These are phyloP conservation scores for Diplogelasinospora grovesii DNA, from an alignment of 495 filamentous ascomycete genomes.

Conservation along the genomic window DNA sequence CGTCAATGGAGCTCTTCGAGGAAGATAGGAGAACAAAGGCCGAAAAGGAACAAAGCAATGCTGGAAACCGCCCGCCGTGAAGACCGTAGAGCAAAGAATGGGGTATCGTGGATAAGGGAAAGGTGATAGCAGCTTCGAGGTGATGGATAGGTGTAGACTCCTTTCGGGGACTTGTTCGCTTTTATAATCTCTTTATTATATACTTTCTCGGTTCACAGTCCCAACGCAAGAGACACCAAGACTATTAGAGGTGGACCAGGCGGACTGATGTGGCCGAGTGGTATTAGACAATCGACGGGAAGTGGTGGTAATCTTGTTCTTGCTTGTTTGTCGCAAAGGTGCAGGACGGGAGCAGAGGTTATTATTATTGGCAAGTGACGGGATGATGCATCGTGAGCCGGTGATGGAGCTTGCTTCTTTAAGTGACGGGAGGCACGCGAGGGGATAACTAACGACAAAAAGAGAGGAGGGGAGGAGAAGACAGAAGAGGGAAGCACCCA, in stretches of 20 bases:
- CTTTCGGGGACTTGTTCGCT: too few relatives aligned
- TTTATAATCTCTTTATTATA: too few relatives aligned
- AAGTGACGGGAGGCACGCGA: background rate
- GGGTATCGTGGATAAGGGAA: too few relatives aligned
- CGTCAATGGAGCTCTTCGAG: too few relatives aligned
- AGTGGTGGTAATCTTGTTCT: slow-evolving; percentile 1
- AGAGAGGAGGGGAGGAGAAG: slow-evolving; percentile 1
- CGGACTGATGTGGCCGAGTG: slow-evolving; percentile 35
- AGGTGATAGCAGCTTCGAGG: too few relatives aligned
- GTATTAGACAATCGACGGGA: slow-evolving; percentile 29
- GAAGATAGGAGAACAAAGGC: background rate
- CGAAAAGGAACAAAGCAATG: too few relatives aligned
- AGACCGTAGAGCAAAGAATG: too few relatives aligned
- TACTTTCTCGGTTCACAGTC: slow-evolving; percentile 3
- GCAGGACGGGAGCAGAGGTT: slow-evolving; percentile 31
- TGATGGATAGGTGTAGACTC: background rate
- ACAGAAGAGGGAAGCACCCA: slow-evolving; percentile 1
- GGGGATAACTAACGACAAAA: slow-evolving; percentile 1
- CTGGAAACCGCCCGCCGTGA: too few relatives aligned
- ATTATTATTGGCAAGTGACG: slow-evolving; percentile 34
- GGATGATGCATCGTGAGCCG: slow-evolving; percentile 37
- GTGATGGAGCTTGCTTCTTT: slow-evolving; percentile 1
- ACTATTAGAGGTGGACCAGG: background rate
- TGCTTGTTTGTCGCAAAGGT: slow-evolving; percentile 27
- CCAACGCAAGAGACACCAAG: background rate